Base-by-base conservation (phyloP, 1,284 basidiomycete species). In the Ceratobasidium sp. region DNA sequence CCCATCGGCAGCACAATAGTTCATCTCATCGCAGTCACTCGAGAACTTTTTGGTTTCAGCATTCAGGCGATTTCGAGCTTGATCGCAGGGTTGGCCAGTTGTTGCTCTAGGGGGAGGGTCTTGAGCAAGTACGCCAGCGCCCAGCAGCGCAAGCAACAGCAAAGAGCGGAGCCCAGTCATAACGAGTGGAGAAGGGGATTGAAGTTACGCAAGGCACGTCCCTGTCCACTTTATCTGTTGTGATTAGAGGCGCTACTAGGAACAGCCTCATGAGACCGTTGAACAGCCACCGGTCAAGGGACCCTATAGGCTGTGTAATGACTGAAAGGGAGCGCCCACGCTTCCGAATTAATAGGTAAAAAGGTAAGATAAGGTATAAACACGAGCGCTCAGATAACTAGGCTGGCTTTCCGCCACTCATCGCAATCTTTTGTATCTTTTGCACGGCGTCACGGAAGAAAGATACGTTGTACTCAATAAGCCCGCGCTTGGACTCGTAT, bases 381-480 rank as follows among this genome's bases (percentile, higher is more conserved):
- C 13, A 58, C 56, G 15, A 33, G 2, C 10, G 10, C 42, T 37
- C n/a, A n/a, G 31, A 37, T 2, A 33, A 45, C 35, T 51, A 69
- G 8, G 53, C 37, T 13, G 68, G 23, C 31, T 35, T 73, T 7
- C 68, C 68, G 3, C 54, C 68, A 31, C 26, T 49, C 68, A 47
- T 73, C 13, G 68, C 68, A 51, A 73, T 73, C 54, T 31, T 17
- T 23, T 73, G 68, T 47, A 79, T 79, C 58, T 78, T 76, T 56
- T 80, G 82, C 0, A 88, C 83, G 3, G 87, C 86, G 31, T 86
- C 83, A 13, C 87, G 83, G 83, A 98, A 92, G 83, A 94, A 95
- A 26, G 95, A 92, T 5, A 98, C 91, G 81, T 99, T 99, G 84
- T 95, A 97, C 83, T 98, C 96, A 56, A 98, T 89, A 78, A 97